Percentiles rank a stretch among this genome's conserved stretches.
Conservation (phyloP, 2,329 filamentous ascomycete genomes). For the Pseudogymnoascus sp. region DNA sequence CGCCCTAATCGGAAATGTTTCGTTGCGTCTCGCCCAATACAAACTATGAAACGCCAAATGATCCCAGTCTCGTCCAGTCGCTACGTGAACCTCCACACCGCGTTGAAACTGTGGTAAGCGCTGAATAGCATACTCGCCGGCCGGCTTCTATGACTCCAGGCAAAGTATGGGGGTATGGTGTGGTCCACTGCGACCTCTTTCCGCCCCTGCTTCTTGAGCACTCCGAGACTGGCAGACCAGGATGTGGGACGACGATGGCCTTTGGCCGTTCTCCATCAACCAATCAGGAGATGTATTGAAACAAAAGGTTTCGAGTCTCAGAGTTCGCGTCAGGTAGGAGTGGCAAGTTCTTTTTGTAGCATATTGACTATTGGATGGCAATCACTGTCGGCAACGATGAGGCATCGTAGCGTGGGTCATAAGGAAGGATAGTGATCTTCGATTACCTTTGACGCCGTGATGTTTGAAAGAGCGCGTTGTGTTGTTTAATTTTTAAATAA, state of each 20-base stretch:
- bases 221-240: background rate
- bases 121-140: background rate
- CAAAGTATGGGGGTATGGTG: background rate
- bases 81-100: slow-evolving; percentile 4
- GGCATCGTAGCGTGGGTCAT: background rate
- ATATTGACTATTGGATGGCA: background rate
- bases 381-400: background rate
- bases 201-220: background rate
- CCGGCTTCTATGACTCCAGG: background rate
- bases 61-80: background rate
- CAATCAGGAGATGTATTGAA: background rate
- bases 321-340: background rate
- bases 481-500: background rate
- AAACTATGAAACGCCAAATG: slow-evolving; percentile 5
- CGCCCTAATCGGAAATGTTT: background rate
- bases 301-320: slow-evolving; percentile 5
- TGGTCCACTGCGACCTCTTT: background rate
- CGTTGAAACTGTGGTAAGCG: background rate
- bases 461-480: background rate
- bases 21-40: slow-evolving; percentile 4
- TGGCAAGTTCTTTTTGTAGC: slow-evolving; percentile 1
- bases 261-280: background rate
- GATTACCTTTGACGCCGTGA: background rate
- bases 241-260: background rate
- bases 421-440: background rate